A percentile compares a stretch with the other conserved stretches of the same genome.
These are phyloP conservation scores for Cicer yamashitae DNA, from an alignment of 306 rosid genomes.

Conservation along the genomic window DNA sequence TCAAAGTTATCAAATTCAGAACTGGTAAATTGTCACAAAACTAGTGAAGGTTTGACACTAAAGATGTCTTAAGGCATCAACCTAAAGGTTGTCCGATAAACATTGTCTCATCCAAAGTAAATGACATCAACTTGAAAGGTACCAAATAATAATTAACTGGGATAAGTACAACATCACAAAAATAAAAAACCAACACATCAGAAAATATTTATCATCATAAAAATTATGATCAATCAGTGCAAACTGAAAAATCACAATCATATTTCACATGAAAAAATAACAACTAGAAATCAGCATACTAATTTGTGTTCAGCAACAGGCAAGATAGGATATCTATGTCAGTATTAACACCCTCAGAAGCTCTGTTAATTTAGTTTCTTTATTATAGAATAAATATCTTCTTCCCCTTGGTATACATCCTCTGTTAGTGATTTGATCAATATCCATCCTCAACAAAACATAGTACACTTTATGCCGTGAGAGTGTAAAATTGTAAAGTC, in stretches of 20 bases:
- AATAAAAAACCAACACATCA: neutral
- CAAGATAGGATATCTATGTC: neutral
- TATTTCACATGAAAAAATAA: too few relatives aligned
- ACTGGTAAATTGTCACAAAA: conserved; percentile 16
- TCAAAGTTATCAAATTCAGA: too few relatives aligned
- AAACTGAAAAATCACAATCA: too few relatives aligned
- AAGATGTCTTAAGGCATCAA: neutral
- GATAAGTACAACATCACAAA: neutral
- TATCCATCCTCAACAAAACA: too few relatives aligned
- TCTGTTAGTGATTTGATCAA: neutral
- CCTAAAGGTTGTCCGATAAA: neutral
- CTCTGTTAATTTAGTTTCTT: neutral
- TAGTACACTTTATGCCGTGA: too few relatives aligned
- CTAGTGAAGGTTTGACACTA: conserved; percentile 25
- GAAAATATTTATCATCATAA: too few relatives aligned
- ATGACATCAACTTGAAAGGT: too few relatives aligned
- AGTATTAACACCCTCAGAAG: neutral
- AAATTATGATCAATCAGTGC: neutral
- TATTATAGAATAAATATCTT: neutral
- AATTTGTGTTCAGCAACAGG: neutral
- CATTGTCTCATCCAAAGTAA: neutral
- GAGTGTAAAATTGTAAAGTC: too few relatives aligned
- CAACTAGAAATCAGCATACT: neutral
- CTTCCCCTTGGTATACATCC: neutral
- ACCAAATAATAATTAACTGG: neutral